Evolutionary conservation across 106 monocot species (phyloP).

Genomic region (Dioscorea dumetorum): DNA sequence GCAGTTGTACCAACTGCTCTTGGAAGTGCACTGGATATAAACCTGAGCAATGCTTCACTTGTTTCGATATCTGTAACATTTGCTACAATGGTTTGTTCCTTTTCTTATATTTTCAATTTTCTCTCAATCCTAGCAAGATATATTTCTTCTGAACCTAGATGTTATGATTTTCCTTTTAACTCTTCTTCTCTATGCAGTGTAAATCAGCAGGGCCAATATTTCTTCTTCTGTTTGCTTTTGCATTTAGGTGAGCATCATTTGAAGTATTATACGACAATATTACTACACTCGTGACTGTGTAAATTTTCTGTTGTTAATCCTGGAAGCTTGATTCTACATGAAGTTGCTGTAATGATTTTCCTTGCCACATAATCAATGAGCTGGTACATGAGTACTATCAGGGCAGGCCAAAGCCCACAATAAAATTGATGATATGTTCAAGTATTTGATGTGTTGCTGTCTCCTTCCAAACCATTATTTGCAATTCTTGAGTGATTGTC

Average conservation of each 20-base stretch:
- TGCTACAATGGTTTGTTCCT: slow-evolving; percentile 82
- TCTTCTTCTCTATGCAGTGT: slow-evolving; percentile 57
- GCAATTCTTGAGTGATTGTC: no score
- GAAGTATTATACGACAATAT: background rate
- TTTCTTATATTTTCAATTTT: background rate
- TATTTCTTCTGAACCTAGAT: background rate
- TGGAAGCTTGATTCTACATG: no score
- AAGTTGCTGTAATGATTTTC: no score
- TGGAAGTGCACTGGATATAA: slow-evolving; percentile 84
- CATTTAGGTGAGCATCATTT: slow-evolving; percentile 59
- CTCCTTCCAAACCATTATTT: no score
- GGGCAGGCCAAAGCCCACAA: no score
- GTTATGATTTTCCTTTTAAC: background rate
- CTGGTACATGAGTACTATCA: no score
- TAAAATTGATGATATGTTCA: no score
- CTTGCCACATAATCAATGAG: no score
- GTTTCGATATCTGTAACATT: slow-evolving; percentile 95
- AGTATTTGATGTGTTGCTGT: no score
- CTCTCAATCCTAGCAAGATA: background rate
- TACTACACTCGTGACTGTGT: background rate
- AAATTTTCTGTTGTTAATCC: no score
- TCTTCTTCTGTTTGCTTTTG: slow-evolving; percentile 92
- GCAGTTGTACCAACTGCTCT: slow-evolving; percentile 86
- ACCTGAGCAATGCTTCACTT: slow-evolving; percentile 91
- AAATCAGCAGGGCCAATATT: slow-evolving; percentile 98